Conservation (phyloP, 257 asterid species). For the Solanum sejunctum region DNA sequence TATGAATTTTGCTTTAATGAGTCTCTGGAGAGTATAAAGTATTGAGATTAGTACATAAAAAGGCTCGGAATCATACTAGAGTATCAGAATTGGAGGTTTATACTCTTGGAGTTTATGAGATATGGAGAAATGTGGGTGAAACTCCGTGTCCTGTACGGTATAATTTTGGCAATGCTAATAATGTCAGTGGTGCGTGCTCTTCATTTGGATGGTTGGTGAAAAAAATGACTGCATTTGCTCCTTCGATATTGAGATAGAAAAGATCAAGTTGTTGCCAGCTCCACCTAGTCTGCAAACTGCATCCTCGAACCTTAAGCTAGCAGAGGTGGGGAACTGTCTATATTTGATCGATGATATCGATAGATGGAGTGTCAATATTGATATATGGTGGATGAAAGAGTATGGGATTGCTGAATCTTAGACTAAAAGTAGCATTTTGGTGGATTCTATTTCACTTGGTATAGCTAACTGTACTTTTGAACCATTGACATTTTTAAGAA, state of each 20-base stretch:
- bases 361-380: background rate
- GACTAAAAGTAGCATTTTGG: background rate
- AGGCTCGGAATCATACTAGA: too few species aligned
- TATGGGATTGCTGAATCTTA: background rate
- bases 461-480: fast-evolving
- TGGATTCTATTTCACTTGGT: background rate
- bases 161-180: too few species aligned
- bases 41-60: background rate
- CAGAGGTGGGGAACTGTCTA: background rate
- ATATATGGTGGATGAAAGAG: background rate
- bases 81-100: background rate
- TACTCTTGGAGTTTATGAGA: background rate
- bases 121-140: background rate
- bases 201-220: too few species aligned
- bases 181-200: too few species aligned
- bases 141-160: background rate
- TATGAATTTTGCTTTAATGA: background rate
- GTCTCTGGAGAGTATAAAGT: background rate
- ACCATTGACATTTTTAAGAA: too few species aligned
- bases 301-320: background rate
- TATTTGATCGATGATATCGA: background rate
- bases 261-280: too few species aligned
- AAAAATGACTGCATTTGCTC: too few species aligned
- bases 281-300: background rate
- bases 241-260: too few species aligned